Conservation (phyloP, 2,329 filamentous ascomycete genomes). For the Penicillium sp. region DNA sequence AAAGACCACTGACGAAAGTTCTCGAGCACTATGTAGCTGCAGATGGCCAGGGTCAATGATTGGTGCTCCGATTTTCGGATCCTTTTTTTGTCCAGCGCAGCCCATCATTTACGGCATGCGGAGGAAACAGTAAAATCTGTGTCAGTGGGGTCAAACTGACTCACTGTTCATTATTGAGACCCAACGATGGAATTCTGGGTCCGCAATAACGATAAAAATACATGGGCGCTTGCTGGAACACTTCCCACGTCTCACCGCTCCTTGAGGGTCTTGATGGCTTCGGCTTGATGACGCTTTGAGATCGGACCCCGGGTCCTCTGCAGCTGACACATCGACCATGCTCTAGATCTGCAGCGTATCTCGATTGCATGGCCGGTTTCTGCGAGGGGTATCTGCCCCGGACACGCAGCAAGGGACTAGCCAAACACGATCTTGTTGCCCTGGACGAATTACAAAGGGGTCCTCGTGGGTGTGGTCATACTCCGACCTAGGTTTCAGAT, state of each 20-base stretch:
- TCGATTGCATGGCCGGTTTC: slow-evolving; percentile 2
- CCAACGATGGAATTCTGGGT: background rate
- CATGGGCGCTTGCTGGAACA: slow-evolving; percentile 10
- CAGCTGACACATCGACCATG: slow-evolving; percentile 13
- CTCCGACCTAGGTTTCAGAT: background rate
- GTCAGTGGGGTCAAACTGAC: too few relatives aligned
- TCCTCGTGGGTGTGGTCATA: background rate
- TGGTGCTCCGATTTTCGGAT: too few relatives aligned
- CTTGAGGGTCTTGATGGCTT: background rate
- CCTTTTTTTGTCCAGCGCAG: too few relatives aligned
- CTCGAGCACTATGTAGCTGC: too few relatives aligned
- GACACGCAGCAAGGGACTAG: slow-evolving; percentile 19
- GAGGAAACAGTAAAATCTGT: too few relatives aligned
- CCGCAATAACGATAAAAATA: slow-evolving; percentile 2
- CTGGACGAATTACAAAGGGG: slow-evolving; percentile 7
- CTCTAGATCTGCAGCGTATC: too few relatives aligned
- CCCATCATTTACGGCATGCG: too few relatives aligned
- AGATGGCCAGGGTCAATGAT: too few relatives aligned
- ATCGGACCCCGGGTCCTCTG: slow-evolving; percentile 3
- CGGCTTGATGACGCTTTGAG: too few relatives aligned
- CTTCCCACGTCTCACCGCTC: slow-evolving; percentile 5
- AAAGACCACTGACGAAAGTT: background rate
- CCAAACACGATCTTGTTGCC: slow-evolving; percentile 16
- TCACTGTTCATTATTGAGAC: background rate
- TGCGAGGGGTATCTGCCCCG: slow-evolving; percentile 11